phyloP scores from a whole-genome alignment of 352 stramenopile genomes.

The Phytophthora crassamura region DNA sequence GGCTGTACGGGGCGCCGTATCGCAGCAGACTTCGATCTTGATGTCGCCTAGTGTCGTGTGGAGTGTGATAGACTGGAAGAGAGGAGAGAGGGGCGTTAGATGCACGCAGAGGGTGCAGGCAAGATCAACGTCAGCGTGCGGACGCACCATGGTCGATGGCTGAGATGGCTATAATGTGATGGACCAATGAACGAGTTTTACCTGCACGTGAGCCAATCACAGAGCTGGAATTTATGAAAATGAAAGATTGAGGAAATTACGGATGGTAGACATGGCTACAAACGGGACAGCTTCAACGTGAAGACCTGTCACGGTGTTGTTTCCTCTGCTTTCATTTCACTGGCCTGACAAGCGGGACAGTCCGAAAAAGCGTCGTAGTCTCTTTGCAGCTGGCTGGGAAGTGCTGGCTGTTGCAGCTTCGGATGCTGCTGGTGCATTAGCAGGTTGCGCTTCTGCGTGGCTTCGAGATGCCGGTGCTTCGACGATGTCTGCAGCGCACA shows the following conservation, averaged over 20 bases:
- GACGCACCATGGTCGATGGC: slow-evolving; percentile 29
- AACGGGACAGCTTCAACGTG: slow-evolving; percentile 8
- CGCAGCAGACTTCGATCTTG: slow-evolving; percentile 97
- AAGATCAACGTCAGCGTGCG: neutral
- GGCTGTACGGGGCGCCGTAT: slow-evolving; percentile 90
- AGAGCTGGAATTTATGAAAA: neutral
- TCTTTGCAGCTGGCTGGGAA: slow-evolving; percentile 2
- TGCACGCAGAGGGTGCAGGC: neutral
- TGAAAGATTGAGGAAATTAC: slow-evolving; percentile 6
- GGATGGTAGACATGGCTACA: slow-evolving; percentile 18
- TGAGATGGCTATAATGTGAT: slow-evolving; percentile 21
- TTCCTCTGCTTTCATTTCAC: too few species aligned
- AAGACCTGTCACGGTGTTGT: too few species aligned
- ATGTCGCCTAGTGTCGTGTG: slow-evolving; percentile 96
- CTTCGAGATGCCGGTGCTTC: neutral
- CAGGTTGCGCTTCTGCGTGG: too few species aligned
- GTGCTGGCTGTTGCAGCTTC: neutral
- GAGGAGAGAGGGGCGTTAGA: neutral
- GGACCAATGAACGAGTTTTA: slow-evolving; percentile 25
- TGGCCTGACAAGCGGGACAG: neutral
- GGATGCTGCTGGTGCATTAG: too few species aligned
- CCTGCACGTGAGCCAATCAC: slow-evolving; percentile 2
- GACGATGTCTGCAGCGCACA: neutral
- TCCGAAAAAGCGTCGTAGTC: slow-evolving; percentile 6
- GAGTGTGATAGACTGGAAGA: slow-evolving; percentile 92